Base-by-base conservation (phyloP, 2,329 filamentous ascomycete genomes). In the Fusarium verticillioides region DNA sequence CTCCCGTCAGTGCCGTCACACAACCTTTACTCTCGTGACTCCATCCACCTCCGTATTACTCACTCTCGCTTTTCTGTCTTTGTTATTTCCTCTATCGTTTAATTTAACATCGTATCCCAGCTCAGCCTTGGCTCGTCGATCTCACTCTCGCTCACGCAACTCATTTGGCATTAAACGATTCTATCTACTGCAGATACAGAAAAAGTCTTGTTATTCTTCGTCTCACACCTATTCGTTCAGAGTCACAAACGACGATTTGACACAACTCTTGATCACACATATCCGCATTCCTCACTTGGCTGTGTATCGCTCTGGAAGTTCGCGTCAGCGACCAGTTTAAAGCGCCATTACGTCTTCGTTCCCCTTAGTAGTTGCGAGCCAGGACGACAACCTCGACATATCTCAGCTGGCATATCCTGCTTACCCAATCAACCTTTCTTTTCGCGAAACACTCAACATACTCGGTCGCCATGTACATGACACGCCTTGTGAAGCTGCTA, bases 401-500 rank as follows among this genome's bases (percentile, higher is more conserved):
- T 47, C 43, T 52, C 54, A 39, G 63, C 60, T 50, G 34, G 46
- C 52, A 53, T 47, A 46, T 42, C 43, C 39, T n/a, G 32, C 40
- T 37, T 63, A 19, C 30, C 21, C 16, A 43, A 44, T 66, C 56
- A 46, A 28, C 30, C 19, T 61, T 52, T 39, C 23, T 36, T 39
- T n/a, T 50, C 21, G 34, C 62, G 26, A 60, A 30, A 59, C 50
- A 47, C 11, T 47, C 40, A 39, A 19, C 21, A 60, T 16, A 10
- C 23, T 66, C 52, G 49, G 23, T 53, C 63, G 74, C 60, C 63
- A 90, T 90, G 88, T 85, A 85, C 77, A 80, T 84, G 34, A 81
- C 80, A 60, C 83, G 83, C 64, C 74, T 86, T 56, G 66, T 88
- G 39, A 82, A 85, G 76, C 78, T 89, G 66, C 79, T 89, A 63